Base-by-base conservation (phyloP, 441 rosid genomes). In the Populus tomentosa region DNA sequence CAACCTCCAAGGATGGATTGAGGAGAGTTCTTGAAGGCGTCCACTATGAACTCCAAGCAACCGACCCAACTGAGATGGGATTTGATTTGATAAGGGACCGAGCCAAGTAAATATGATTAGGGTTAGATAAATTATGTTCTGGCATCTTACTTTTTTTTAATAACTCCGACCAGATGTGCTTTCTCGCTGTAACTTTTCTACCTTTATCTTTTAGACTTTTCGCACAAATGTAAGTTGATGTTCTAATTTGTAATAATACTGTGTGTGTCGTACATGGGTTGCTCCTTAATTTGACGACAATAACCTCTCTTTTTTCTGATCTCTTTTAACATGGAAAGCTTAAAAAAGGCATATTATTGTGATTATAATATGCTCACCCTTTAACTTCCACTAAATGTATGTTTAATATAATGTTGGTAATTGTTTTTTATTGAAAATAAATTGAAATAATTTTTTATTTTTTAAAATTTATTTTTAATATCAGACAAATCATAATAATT, bases 1-100 rank as follows among this genome's bases (percentile, higher is more conserved):
- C 98, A 66, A 94, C 98, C 42, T 92, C 98, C 0, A 94, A 94
- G 77, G 89, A 80, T 20, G 97, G 98, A 28, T 77, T 94, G 78
- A 88, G 96, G 77, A 70, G 75, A 9, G 75, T 72, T 6, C 42
- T 72, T 2, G 75, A 72, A 30, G 75, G 75, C 9, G 18, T 72
- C 40, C 75, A 72, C 42, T 72, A 72, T 32, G 75, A 72, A n/a
- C 65, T 72, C n/a, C 75, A 72, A 32, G 75, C 75, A 30, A 72
- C 75, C 9, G 75, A 72, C 28, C 67, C 75, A 10, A 72, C 75
- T 10, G 75, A 72, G 67, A 72, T 72, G 75, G 75, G 75, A 9
- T 56, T 72, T 32, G 66, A 72, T 72, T 2, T 72, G 24, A 72
- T 72, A 32, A 72, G 33, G 66, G 90, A 89, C 80, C 79, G 90